These are phyloP conservation scores for Acanthamoeba castellanii DNA, from an alignment of 208 protist species.

Conservation along the genomic window DNA sequence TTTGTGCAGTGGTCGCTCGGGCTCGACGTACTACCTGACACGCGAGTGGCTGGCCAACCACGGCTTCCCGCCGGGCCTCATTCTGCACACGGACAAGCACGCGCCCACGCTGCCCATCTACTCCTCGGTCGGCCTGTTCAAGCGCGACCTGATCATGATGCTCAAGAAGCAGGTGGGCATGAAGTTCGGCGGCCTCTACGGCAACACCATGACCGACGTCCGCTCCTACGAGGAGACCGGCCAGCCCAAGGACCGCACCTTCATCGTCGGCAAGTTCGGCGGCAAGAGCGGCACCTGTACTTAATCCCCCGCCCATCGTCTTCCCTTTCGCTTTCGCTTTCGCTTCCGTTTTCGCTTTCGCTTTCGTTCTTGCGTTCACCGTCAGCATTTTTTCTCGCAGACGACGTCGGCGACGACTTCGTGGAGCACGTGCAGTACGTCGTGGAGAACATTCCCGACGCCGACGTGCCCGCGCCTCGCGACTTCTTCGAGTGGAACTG, in stretches of 20 bases:
- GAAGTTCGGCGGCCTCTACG: slow-evolving; percentile 54
- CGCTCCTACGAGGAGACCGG: slow-evolving; percentile 58
- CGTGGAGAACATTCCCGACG: slow-evolving; percentile 60
- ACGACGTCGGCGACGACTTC: slow-evolving; percentile 56
- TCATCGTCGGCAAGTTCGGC: slow-evolving; percentile 70
- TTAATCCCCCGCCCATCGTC: neutral
- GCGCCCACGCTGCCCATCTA: slow-evolving; percentile 75
- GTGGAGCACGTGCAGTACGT: slow-evolving; percentile 65
- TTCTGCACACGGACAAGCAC: slow-evolving; percentile 73
- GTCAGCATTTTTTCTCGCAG: neutral
- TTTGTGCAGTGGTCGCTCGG: slow-evolving; percentile 56
- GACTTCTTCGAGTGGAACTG: slow-evolving; percentile 71
- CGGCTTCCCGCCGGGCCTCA: slow-evolving; percentile 75
- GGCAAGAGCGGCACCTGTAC: slow-evolving; percentile 59
- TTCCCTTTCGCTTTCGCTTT: no score
- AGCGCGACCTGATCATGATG: slow-evolving; percentile 53
- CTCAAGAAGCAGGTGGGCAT: slow-evolving; percentile 21
- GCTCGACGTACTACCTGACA: slow-evolving; percentile 78
- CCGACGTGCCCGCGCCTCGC: slow-evolving; percentile 38
- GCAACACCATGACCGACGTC: slow-evolving; percentile 76
- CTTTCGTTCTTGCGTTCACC: no score
- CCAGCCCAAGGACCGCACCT: slow-evolving; percentile 57
- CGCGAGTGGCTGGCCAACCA: slow-evolving; percentile 72
- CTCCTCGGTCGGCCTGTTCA: slow-evolving; percentile 74
- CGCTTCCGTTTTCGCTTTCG: no score